phyloP scores from a whole-genome alignment of 169 alveolate genomes.

The Cyclospora cayetanensis region DNA sequence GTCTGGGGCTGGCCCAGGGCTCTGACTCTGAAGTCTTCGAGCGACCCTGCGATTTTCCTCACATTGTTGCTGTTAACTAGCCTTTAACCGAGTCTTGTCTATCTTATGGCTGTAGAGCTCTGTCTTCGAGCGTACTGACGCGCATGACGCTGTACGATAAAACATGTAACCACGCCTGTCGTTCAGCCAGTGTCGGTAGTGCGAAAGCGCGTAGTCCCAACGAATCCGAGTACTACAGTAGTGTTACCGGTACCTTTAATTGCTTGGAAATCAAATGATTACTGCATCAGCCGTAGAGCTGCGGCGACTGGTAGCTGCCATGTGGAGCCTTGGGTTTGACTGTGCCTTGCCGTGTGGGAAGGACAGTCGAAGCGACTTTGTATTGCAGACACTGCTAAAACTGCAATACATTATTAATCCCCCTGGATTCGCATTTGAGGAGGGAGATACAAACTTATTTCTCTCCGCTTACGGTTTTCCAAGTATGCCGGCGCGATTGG shows the following conservation, averaged over 20 bases:
- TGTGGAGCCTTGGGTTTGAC: slow-evolving; percentile 9
- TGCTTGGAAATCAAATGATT: neutral
- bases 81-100: too few relatives aligned
- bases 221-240: too few relatives aligned
- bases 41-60: too few relatives aligned
- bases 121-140: neutral
- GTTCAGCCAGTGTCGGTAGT: too few relatives aligned
- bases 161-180: too few relatives aligned
- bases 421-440: neutral
- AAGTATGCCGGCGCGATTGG: slow-evolving; percentile 14
- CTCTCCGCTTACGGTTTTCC: neutral
- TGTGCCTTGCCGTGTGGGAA: slow-evolving; percentile 20
- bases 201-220: too few relatives aligned
- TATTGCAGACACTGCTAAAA: slow-evolving; percentile 28
- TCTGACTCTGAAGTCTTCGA: too few relatives aligned
- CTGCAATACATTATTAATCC: slow-evolving; percentile 16
- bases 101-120: neutral
- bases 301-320: slow-evolving; percentile 36
- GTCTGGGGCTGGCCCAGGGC: too few relatives aligned
- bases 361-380: slow-evolving; percentile 1
- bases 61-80: too few relatives aligned
- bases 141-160: too few relatives aligned
- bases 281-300: slow-evolving; percentile 1
- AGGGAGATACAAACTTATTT: neutral
- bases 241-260: too few relatives aligned